Evolutionary conservation across 2,329 filamentous ascomycete genomes (phyloP), one percentile per base, ranked within the genome.

Genomic region (Aspergillus nomiae): DNA sequence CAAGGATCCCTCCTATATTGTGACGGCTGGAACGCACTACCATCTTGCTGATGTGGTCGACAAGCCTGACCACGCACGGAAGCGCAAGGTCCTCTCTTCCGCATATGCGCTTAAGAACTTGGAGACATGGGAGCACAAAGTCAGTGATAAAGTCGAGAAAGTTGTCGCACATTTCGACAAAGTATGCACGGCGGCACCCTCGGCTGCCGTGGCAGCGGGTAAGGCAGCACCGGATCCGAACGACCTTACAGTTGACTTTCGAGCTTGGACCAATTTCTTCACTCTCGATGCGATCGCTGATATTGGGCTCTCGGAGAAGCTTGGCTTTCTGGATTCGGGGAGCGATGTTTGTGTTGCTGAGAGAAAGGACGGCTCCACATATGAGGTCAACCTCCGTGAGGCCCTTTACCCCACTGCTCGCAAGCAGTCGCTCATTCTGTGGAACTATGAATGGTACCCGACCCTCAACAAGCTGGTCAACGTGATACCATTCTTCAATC

Each of bases 221-320:
- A 68, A 60, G 21, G 58, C 64, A 6, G 65, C 65, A 0, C 69
- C 69, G 0, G 68, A 69, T 50, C 64, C 64, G 10, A 54, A 62
- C 9, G 71, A 73, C 6, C 61, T 73, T 10, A 83, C 76, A 0
- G 75, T 87, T 21, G 82, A 87, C 67, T 83, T 82, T 60, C 80
- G 84, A 5, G 74, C 76, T 7, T 87, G 81, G 81, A 78, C 80
- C 28, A 87, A 86, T 71, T 85, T 84, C 74, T 86, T 87, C 70
- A 84, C 83, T 0, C 75, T 86, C 16, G 85, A 87, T 61, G 84
- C 83, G 2, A 86, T 87, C 57, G 83, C 82, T 19, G 83, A 86
- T 59, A 87, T 87, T 69, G 85, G 84, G 1, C 75, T 86, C 0
- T 81, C 77, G 0, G 80, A 85, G 58, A 78, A 76, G n/a, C 77